Evolutionary conservation across 306 rosid species (phyloP).

Genomic region (Prunus mongolica): DNA sequence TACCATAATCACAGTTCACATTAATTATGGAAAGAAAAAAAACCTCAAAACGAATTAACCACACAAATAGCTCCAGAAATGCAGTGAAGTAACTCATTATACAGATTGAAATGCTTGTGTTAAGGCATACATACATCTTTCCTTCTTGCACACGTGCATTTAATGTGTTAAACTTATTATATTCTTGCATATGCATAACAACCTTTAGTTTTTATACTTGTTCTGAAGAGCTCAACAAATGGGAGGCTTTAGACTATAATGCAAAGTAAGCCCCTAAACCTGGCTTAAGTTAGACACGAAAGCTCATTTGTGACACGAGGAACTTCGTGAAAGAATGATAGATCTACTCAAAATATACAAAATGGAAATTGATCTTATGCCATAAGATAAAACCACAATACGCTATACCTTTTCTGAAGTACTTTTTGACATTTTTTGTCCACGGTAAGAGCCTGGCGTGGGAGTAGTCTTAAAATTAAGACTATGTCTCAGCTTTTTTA

Average conservation of each 20-base stretch:
- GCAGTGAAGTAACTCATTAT: neutral
- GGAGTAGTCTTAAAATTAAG: slow-evolving; percentile 56
- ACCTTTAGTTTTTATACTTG: neutral
- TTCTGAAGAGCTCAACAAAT: neutral
- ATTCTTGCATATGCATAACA: neutral
- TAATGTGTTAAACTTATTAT: neutral
- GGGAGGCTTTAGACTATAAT: neutral
- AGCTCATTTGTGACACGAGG: neutral
- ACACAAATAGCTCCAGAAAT: neutral
- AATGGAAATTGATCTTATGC: neutral
- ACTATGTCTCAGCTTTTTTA: slow-evolving; percentile 37
- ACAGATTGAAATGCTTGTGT: neutral
- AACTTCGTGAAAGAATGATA: neutral
- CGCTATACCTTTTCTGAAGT: slow-evolving; percentile 46
- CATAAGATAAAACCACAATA: neutral
- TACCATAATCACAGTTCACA: slow-evolving; percentile 3
- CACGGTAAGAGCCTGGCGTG: slow-evolving; percentile 38
- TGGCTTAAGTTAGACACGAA: neutral
- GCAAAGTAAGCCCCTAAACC: neutral
- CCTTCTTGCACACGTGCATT: neutral
- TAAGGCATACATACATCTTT: neutral
- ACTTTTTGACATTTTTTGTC: slow-evolving; percentile 44
- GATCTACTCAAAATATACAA: neutral
- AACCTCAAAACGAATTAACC: neutral
- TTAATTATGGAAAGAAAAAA: neutral